phyloP scores from a whole-genome alignment of 2,329 filamentous ascomycete genomes.

The Cyanodermella asteris region DNA sequence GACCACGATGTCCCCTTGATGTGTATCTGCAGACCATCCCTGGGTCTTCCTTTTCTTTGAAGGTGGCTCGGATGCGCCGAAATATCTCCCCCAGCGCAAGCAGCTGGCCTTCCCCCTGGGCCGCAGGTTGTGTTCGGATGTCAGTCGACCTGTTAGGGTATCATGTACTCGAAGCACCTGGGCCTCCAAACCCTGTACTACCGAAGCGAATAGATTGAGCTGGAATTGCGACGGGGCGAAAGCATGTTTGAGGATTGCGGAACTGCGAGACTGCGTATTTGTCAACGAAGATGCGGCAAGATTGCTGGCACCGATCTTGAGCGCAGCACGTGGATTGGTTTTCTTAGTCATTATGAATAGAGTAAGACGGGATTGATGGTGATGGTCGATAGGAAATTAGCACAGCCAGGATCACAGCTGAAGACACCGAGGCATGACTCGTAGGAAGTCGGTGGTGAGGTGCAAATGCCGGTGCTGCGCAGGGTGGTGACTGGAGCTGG shows the following conservation, averaged over 20 bases:
- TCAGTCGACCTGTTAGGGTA: slow-evolving; percentile 25
- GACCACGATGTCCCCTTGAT: too few species aligned
- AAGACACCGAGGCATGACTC: too few species aligned
- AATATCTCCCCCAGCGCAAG: slow-evolving; percentile 29
- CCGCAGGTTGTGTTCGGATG: slow-evolving; percentile 26
- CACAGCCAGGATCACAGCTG: too few species aligned
- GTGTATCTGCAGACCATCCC: slow-evolving; percentile 19
- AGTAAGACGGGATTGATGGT: too few species aligned
- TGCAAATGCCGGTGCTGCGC: too few species aligned
- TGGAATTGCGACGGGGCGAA: slow-evolving; percentile 29
- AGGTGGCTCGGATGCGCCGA: slow-evolving; percentile 15
- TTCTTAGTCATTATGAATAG: too few species aligned
- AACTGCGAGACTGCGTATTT: slow-evolving; percentile 20
- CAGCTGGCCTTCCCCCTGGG: slow-evolving; percentile 26
- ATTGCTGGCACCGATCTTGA: too few species aligned
- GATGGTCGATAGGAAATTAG: too few species aligned
- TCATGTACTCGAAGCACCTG: slow-evolving; percentile 31
- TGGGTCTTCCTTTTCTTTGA: slow-evolving; percentile 31
- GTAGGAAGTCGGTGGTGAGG: too few species aligned
- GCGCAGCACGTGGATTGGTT: too few species aligned
- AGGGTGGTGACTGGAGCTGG: too few species aligned
- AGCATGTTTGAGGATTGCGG: slow-evolving; percentile 25
- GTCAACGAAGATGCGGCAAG: slow-evolving; percentile 16
- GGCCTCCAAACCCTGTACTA: slow-evolving; percentile 29
- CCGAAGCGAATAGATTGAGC: slow-evolving; percentile 30